phyloP scores from a whole-genome alignment of 495 filamentous ascomycete species.

The Daldinia caldariorum region DNA sequence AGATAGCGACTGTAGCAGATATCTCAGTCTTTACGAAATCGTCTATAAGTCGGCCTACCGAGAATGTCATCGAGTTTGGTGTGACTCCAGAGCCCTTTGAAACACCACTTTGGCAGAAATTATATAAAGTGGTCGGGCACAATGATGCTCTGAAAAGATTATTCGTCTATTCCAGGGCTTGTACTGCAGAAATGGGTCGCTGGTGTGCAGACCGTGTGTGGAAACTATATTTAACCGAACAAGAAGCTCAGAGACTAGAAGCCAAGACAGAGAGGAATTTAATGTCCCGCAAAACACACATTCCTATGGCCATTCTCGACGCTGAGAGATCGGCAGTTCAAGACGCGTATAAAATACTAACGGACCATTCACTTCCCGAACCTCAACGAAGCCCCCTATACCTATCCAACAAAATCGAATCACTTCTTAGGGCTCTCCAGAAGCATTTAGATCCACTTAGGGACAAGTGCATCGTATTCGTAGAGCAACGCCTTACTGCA shows the following conservation, averaged over 20 bases:
- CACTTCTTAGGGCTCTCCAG: constrained; percentile 66
- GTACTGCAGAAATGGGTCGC: constrained; percentile 74
- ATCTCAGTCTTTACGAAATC: constrained; percentile 67
- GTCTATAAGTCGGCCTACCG: constrained; percentile 37
- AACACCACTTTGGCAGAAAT: constrained; percentile 68
- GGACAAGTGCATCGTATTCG: constrained; percentile 86
- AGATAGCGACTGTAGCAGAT: constrained; percentile 84
- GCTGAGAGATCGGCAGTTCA: constrained; percentile 63
- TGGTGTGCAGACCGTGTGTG: constrained; percentile 92
- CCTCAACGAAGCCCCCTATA: constrained; percentile 54
- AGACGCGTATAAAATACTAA: constrained; percentile 68
- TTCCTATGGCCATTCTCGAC: constrained; percentile 49
- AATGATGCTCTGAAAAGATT: constrained; percentile 66
- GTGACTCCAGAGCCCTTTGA: constrained; percentile 61
- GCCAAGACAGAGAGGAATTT: constrained; percentile 61
- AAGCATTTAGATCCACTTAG: constrained; percentile 63
- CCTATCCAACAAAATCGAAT: constrained; percentile 78
- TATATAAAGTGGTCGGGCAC: constrained; percentile 67
- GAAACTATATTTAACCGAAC: constrained; percentile 73
- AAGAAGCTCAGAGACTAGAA: constrained; percentile 70
- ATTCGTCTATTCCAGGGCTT: constrained; percentile 66
- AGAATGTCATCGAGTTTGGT: constrained; percentile 64
- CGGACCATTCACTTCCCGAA: constrained; percentile 56
- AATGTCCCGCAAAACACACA: constrained; percentile 40
- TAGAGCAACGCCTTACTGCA: constrained; percentile 79